phyloP scores from a whole-genome alignment of 2,329 filamentous ascomycete genomes.

The Talaromyces amestolkiae region DNA sequence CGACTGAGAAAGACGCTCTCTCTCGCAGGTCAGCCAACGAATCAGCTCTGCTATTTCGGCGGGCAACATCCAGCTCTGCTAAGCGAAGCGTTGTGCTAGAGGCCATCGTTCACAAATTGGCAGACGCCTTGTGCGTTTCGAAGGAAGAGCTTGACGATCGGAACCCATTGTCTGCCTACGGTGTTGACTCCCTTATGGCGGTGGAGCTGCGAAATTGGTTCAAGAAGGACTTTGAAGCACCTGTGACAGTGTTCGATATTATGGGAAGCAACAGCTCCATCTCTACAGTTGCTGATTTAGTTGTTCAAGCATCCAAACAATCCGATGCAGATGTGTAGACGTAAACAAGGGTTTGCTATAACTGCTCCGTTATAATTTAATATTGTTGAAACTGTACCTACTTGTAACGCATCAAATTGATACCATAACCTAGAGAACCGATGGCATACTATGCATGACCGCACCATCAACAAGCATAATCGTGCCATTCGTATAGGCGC shows the following conservation, averaged over 20 bases:
- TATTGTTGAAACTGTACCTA: conserved; percentile 10
- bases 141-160: conserved; percentile 30
- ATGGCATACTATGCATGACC: conserved; percentile 9
- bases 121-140: conserved; percentile 15
- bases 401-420: neutral
- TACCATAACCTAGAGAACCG: conserved; percentile 9
- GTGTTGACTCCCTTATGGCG: conserved; percentile 46
- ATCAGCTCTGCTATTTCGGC: conserved; percentile 8
- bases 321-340: conserved; percentile 9
- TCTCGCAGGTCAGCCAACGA: conserved; percentile 3
- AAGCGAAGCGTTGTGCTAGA: conserved; percentile 6
- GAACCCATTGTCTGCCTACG: conserved; percentile 33
- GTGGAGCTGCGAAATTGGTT: conserved; percentile 47
- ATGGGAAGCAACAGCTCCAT: conserved; percentile 30
- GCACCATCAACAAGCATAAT: conserved; percentile 50
- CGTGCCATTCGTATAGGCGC: conserved; percentile 55
- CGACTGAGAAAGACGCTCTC: conserved; percentile 1
- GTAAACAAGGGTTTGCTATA: conserved; percentile 7
- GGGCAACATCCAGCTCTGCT: conserved; percentile 8
- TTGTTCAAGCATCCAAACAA: conserved; percentile 3
- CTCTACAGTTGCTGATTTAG: conserved; percentile 6
- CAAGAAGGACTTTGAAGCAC: conserved; percentile 30
- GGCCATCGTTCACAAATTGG: conserved; percentile 6
- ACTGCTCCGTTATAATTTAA: conserved; percentile 7
- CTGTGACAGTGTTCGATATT: conserved; percentile 41